phyloP scores from a whole-genome alignment of 1,284 basidiomycete genomes.

The Porphyrellus sp. region DNA sequence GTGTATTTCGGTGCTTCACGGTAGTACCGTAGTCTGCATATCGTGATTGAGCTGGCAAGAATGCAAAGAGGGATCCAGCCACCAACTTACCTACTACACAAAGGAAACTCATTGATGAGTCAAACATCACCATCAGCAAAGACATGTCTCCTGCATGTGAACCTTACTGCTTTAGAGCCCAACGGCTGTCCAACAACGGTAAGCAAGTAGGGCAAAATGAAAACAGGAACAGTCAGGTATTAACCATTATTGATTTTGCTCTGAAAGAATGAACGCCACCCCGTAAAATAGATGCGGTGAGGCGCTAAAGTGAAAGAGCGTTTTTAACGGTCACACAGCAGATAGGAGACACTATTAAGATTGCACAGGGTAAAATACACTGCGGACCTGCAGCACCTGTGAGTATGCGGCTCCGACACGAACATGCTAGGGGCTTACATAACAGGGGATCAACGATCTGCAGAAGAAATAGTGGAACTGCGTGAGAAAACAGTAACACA shows the following conservation, averaged over 20 bases:
- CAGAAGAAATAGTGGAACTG: not conserved
- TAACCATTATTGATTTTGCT: conserved; percentile 56
- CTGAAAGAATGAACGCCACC: conserved; percentile 77
- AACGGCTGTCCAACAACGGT: conserved; percentile 23
- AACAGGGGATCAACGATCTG: conserved; percentile 28
- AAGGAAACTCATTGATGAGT: not conserved
- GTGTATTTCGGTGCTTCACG: conserved; percentile 7
- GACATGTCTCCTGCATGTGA: conserved; percentile 57
- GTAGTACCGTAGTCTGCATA: not conserved
- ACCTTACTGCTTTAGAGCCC: conserved; percentile 42
- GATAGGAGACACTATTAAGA: conserved; percentile 26
- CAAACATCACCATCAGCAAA: not conserved
- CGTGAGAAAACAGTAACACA: not conserved
- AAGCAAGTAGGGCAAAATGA: conserved; percentile 46
- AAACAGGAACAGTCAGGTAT: conserved; percentile 32
- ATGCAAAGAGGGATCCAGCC: not conserved
- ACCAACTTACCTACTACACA: conserved; percentile 22
- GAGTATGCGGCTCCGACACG: not conserved
- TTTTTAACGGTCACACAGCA: conserved; percentile 15
- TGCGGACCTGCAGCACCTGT: conserved; percentile 16
- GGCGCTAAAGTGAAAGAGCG: conserved; percentile 79
- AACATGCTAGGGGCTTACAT: conserved; percentile 17
- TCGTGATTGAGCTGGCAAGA: conserved; percentile 1
- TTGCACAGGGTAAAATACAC: conserved; percentile 29
- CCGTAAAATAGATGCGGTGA: conserved; percentile 53